Conservation (phyloP, 352 stramenopile species). For the Globisporangium solare region DNA sequence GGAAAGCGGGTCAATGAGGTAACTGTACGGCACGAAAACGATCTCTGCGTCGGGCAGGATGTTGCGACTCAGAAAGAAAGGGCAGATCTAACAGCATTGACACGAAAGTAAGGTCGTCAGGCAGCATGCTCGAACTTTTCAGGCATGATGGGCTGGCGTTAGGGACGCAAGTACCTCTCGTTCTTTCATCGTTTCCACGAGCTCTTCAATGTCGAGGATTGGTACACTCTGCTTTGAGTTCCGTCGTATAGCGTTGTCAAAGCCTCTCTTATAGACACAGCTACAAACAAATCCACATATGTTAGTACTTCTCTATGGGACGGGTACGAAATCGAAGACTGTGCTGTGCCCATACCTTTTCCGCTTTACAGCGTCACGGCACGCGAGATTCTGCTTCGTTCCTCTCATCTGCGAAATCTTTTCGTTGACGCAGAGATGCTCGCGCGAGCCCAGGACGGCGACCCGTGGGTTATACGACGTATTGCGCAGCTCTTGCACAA, state of each 20-base stretch:
- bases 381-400: slow-evolving; percentile 84
- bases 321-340: not conserved
- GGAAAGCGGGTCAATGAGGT: slow-evolving; percentile 95
- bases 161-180: slow-evolving; percentile 35
- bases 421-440: slow-evolving; percentile 97
- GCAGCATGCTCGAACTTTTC: too few species aligned
- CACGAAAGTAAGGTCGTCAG: not conserved
- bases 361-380: slow-evolving; percentile 81
- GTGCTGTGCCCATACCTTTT: slow-evolving; percentile 57
- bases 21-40: slow-evolving; percentile 99
- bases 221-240: slow-evolving; percentile 47
- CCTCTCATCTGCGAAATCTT: slow-evolving; percentile 88
- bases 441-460: slow-evolving; percentile 91
- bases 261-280: slow-evolving; percentile 74
- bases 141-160: too few species aligned
- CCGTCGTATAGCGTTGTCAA: slow-evolving; percentile 53
- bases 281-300: slow-evolving; percentile 17
- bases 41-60: slow-evolving; percentile 93
- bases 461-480: slow-evolving; percentile 90
- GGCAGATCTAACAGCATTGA: slow-evolving; percentile 81
- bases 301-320: too few species aligned
- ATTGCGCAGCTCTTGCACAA: slow-evolving; percentile 95
- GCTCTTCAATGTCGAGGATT: slow-evolving; percentile 99
- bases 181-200: slow-evolving; percentile 86
- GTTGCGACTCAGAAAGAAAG: slow-evolving; percentile 95